Percentiles rank a stretch among this genome's conserved stretches.
These are phyloP conservation scores for Botrytis porri DNA, from an alignment of 2,329 filamentous ascomycete genomes.

Conservation along the genomic window DNA sequence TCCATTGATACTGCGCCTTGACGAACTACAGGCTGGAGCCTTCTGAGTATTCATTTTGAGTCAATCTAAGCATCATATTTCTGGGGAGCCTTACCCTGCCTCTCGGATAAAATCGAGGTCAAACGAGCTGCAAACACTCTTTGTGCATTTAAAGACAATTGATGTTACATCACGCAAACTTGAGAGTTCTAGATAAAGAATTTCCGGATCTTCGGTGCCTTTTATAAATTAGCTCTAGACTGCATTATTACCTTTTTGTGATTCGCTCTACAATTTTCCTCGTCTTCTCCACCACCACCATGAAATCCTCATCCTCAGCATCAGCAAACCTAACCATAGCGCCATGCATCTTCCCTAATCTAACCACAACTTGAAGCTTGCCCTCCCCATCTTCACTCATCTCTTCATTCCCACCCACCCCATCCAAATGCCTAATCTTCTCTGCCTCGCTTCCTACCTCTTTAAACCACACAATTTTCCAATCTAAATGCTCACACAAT, in stretches of 20 bases:
- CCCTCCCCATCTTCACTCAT: background rate
- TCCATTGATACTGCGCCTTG: background rate
- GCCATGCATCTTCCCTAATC: conserved; percentile 3
- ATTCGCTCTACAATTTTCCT: background rate
- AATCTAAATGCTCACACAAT: background rate
- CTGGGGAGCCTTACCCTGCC: background rate
- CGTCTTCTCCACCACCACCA: background rate
- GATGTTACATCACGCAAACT: background rate
- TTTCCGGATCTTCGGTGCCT: too few species aligned
- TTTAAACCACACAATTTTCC: conserved; percentile 4
- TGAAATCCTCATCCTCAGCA: conserved; percentile 8
- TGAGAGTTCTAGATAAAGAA: background rate
- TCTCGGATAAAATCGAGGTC: background rate
- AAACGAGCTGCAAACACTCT: background rate
- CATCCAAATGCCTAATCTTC: background rate
- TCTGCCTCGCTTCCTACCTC: background rate
- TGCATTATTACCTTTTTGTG: background rate
- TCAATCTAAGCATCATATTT: background rate
- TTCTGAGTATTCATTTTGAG: background rate
- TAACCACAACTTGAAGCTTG: background rate
- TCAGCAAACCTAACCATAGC: background rate
- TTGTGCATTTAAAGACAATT: background rate
- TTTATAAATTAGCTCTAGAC: background rate
- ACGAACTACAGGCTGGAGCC: background rate
- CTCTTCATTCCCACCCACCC: background rate